Evolutionary conservation across 2,329 filamentous ascomycete genomes (phyloP).

Genomic region (Colletotrichum nymphaeae): DNA sequence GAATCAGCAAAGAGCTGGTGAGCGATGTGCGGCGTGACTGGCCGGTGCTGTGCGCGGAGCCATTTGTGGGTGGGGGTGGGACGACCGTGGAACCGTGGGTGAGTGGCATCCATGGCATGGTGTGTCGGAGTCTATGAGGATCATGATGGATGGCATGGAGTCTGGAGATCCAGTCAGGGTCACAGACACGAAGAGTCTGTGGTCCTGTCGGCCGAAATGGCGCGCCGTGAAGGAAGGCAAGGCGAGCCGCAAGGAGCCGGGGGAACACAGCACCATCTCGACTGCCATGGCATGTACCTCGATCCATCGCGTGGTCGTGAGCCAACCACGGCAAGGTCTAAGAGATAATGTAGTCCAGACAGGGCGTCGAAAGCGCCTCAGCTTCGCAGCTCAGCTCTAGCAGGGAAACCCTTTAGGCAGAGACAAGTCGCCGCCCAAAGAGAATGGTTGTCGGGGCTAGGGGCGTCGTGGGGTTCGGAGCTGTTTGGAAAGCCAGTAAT

Average conservation of each 20-base stretch:
- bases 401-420: slow-evolving; percentile 15
- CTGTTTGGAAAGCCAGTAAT: not conserved
- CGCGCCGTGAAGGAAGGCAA: slow-evolving; percentile 3
- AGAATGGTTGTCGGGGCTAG: not conserved
- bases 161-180: slow-evolving; percentile 5
- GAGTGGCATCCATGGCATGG: slow-evolving; percentile 2
- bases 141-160: not conserved
- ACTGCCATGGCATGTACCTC: not conserved
- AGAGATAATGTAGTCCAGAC: not conserved
- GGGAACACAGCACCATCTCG: not conserved
- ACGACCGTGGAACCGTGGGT: no score
- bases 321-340: slow-evolving; percentile 18
- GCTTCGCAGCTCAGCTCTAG: slow-evolving; percentile 22
- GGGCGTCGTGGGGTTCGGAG: slow-evolving; percentile 4
- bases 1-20: slow-evolving; percentile 1
- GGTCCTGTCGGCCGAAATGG: slow-evolving; percentile 4
- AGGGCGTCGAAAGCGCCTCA: slow-evolving; percentile 24
- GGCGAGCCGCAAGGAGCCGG: not conserved
- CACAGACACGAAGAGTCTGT: slow-evolving; percentile 1
- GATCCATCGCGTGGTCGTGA: slow-evolving; percentile 2
- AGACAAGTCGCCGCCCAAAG: slow-evolving; percentile 22
- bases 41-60: slow-evolving; percentile 23
- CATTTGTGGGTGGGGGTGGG: slow-evolving; percentile 5
- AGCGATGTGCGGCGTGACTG: not conserved
- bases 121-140: slow-evolving; percentile 7